Evolutionary conservation across 116 monocot genomes (phyloP), one percentile per base, ranked within the genome.

Genomic region (Thalassia testudinum): DNA sequence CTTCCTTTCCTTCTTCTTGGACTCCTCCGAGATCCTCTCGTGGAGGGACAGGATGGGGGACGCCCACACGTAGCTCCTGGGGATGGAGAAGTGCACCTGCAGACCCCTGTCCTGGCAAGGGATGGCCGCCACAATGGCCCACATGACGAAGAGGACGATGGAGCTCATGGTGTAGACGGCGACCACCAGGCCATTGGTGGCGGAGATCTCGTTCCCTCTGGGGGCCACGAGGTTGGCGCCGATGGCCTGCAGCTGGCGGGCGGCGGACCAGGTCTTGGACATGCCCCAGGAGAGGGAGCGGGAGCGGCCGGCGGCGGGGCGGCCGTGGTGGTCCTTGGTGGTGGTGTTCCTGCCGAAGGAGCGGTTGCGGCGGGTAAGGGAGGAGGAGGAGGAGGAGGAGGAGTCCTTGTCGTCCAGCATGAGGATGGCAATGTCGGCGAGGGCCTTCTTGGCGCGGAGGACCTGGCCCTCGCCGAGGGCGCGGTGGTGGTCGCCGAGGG

Each of bases 371-470:
- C 67, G 68, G 43, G 79, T 55, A 14, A 68, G 34, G 24, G 42
- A 37, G 17, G 68, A 44, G n/a, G 38, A 49, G 29, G 65, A 15
- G 19, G 57, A 25, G 14, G 40, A 40, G 13, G 26, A 52, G 49
- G 69, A 37, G 12, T 72, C 73, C 57, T 64, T 73, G 23, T 70
- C 73, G 24, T 76, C 71, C 27, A 71, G 53, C 70, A 79, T 76
- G 13, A 42, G 20, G 51, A 65, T 26, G 26, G 73, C 34, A 21
- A 76, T 61, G 20, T 73, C 73, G 11, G 62, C 38, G 20, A 85
- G 65, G 23, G 85, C 72, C 64, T 79, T 85, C 62, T 60, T 65
- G 21, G n/a, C n/a, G n/a, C n/a, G n/a, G n/a, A n/a, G n/a, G n/a
- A n/a, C n/a, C n/a, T n/a, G n/a, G n/a, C n/a, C 76, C 57, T 76